Percentiles rank a stretch among this genome's conserved stretches.
phyloP scores from a whole-genome alignment of 495 filamentous ascomycete species.

The Xylaria palmicola region DNA sequence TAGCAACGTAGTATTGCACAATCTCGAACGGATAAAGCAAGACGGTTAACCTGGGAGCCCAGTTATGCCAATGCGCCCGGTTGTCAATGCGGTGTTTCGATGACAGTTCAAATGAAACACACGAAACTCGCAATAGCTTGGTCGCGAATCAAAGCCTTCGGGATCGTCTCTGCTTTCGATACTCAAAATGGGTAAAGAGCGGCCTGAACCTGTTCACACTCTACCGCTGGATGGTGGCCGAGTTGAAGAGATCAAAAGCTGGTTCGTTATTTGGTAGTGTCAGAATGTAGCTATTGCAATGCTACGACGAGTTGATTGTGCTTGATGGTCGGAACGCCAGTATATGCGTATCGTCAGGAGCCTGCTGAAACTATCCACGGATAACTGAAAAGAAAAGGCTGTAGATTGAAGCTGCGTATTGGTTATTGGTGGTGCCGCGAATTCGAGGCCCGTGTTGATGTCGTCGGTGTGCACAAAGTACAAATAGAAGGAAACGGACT shows the following conservation, averaged over 20 bases:
- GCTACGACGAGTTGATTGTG: background rate
- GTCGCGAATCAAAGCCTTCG: background rate
- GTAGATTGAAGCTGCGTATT: background rate
- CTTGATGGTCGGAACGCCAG: background rate
- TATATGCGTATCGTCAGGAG: background rate
- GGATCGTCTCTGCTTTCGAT: background rate
- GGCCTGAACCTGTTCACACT: background rate
- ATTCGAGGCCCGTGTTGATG: no score
- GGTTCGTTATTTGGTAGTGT: background rate
- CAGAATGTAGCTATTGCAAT: background rate
- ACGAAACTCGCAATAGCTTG: background rate
- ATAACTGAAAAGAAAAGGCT: background rate
- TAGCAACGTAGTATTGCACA: conserved; percentile 13
- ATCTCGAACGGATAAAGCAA: background rate
- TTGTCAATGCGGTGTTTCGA: background rate
- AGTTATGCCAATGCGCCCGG: background rate
- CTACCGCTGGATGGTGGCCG: background rate
- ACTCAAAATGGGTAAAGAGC: background rate
- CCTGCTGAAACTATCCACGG: conserved; percentile 9
- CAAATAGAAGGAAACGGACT: background rate
- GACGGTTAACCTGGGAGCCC: background rate
- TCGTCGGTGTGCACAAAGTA: background rate
- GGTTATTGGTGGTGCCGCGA: no score
- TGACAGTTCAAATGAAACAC: background rate
- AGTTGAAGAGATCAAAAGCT: background rate